phyloP scores from a whole-genome alignment of 352 stramenopile species.

The Thalassiosira livingstoniorum region DNA sequence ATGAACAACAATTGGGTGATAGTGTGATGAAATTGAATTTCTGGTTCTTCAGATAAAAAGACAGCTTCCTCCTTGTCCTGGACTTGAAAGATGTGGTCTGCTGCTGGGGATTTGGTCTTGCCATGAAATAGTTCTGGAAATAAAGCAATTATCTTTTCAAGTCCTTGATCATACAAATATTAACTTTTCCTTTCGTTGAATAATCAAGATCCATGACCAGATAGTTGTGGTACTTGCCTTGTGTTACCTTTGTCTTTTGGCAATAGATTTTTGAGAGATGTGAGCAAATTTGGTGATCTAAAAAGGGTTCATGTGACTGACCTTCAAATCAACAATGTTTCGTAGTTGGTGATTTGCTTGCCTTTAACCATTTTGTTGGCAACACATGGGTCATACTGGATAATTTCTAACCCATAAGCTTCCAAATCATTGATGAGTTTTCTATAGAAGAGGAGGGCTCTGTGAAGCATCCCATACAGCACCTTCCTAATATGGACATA shows the following conservation, averaged over 20 bases:
- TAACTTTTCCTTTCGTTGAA: slow-evolving; percentile 18
- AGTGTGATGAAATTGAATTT: too few relatives aligned
- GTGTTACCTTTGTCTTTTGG: background rate
- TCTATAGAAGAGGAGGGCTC: too few relatives aligned
- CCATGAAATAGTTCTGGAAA: background rate
- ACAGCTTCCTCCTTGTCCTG: background rate
- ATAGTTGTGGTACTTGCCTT: slow-evolving; percentile 47
- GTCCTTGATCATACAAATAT: slow-evolving; percentile 44
- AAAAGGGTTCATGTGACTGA: slow-evolving; percentile 19
- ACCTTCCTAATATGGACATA: slow-evolving; percentile 29
- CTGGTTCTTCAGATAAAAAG: too few relatives aligned
- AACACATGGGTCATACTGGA: slow-evolving; percentile 65
- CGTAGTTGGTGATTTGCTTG: slow-evolving; percentile 58
- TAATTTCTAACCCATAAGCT: slow-evolving; percentile 18
- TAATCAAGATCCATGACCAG: slow-evolving; percentile 59
- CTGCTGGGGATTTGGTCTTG: background rate
- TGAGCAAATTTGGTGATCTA: slow-evolving; percentile 26
- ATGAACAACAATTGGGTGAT: too few relatives aligned
- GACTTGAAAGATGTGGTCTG: slow-evolving; percentile 6
- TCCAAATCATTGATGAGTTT: too few relatives aligned
- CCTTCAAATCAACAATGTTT: slow-evolving; percentile 56
- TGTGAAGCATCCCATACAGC: slow-evolving; percentile 46
- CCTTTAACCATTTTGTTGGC: slow-evolving; percentile 60
- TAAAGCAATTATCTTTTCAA: slow-evolving; percentile 22
- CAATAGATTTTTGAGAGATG: background rate